Base-by-base conservation (phyloP, 2,329 filamentous ascomycete genomes). In the Grosmannia huntii region DNA sequence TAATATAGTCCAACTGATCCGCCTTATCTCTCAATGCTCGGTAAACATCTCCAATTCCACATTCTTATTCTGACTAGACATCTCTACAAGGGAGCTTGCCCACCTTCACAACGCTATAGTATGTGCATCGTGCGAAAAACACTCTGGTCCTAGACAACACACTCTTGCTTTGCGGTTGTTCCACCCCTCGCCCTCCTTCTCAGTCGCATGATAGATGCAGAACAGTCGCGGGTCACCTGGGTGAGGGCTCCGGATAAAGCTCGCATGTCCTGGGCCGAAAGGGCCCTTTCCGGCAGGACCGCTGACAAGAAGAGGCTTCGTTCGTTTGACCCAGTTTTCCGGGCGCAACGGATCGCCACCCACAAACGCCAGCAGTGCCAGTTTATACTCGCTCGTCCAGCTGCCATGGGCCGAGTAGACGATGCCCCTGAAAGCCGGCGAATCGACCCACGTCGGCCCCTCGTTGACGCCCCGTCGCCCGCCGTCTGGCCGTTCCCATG, bases 341-440 rank as follows among this genome's bases (percentile, higher is more conserved):
- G 60, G 57, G 1, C 55, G 55, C 16, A 64, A 57, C 14, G 63
- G 63, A 31, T 64, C 59, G 1, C 59, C 56, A 16, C 62, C 59
- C 4, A 57, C 54, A 48, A 63, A 58, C 10, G 59, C 57, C 54
- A 64, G 44, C 23, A 64, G 28, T 1, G 55, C 63, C 50, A 64
- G 31, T 31, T 63, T 63, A 56, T 64, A 64, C 38, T 64, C 63
- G 56, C 63, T 63, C 25, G 63, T 64, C 62, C 62, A 64, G 56
- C 62, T 63, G 10, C 62, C 63, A 27, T 64, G 62, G 44, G 60
- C 63, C 14, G 63, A 64, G 49, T 61, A 64, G 3, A 64, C 63
- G 28, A 64, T 64, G 21, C 63, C 63, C 19, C 60, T 53, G 46
- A 64, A 64, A 2, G 60, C 59, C 27, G 57, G 44, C 46, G 60